phyloP scores from a whole-genome alignment of 2,329 filamentous ascomycete genomes.

The Exophiala dermatitidis region DNA sequence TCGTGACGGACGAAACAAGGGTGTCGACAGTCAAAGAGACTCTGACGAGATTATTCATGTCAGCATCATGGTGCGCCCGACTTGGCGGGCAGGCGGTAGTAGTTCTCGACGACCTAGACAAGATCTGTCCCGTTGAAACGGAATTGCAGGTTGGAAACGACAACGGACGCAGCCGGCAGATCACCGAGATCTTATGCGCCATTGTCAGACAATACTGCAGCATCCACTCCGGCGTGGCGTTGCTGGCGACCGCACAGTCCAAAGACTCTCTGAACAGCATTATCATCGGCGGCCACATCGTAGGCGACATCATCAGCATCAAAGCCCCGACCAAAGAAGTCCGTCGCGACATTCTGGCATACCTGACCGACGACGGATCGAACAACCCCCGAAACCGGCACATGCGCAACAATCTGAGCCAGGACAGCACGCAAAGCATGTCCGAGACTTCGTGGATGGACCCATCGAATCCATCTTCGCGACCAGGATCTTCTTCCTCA shows the following conservation, averaged over 20 bases:
- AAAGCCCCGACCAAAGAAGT: slow-evolving; percentile 92
- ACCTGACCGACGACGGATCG: slow-evolving; percentile 51
- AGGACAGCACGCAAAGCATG: slow-evolving; percentile 30
- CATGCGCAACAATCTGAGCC: slow-evolving; percentile 29
- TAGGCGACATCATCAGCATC: slow-evolving; percentile 80
- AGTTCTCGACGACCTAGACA: slow-evolving; percentile 86
- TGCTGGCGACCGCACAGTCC: slow-evolving; percentile 83
- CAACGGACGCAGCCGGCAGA: slow-evolving; percentile 83
- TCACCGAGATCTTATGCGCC: slow-evolving; percentile 80
- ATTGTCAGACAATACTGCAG: slow-evolving; percentile 79
- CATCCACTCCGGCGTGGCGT: slow-evolving; percentile 69
- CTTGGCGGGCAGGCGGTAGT: slow-evolving; percentile 77
- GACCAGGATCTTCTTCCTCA: slow-evolving; percentile 39
- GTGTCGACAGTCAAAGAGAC: slow-evolving; percentile 88
- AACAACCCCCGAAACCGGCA: slow-evolving; percentile 35
- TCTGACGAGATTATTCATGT: slow-evolving; percentile 73
- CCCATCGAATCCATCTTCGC: slow-evolving; percentile 53
- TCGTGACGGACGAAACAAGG: slow-evolving; percentile 85
- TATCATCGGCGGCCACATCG: slow-evolving; percentile 82
- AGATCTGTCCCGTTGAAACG: slow-evolving; percentile 85
- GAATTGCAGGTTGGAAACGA: slow-evolving; percentile 90
- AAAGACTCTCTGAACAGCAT: slow-evolving; percentile 91
- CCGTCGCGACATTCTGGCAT: slow-evolving; percentile 73
- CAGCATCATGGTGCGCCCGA: slow-evolving; percentile 83
- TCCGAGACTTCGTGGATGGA: slow-evolving; percentile 68